Percentiles rank a stretch among this genome's conserved stretches.
These are phyloP conservation scores for Entonaema liquescens DNA, from an alignment of 495 filamentous ascomycete genomes.

Conservation along the genomic window DNA sequence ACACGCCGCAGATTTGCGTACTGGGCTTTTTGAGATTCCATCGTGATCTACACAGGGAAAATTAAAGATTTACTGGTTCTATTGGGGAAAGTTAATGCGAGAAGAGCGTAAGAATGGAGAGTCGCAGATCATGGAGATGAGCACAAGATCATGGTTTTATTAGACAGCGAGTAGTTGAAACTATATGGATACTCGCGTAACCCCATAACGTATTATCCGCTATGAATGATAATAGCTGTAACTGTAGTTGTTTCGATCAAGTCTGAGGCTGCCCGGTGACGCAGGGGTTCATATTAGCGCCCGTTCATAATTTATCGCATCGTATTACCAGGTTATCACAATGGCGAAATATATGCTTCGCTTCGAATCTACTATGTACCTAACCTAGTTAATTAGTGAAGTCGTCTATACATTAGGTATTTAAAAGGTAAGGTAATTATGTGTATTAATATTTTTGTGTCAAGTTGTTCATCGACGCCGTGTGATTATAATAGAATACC, in stretches of 20 bases:
- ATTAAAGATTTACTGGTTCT: neutral
- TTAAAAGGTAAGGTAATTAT: no score
- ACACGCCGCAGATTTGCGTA: constrained; percentile 44
- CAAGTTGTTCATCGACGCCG: no score
- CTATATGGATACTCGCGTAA: neutral
- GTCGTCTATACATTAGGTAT: no score
- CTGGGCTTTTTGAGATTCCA: constrained; percentile 48
- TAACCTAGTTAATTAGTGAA: no score
- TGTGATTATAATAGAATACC: no score
- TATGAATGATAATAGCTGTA: constrained; percentile 11
- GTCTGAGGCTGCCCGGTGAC: constrained; percentile 20
- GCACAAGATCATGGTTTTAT: constrained; percentile 19
- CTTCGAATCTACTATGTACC: no score
- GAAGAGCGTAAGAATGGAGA: constrained; percentile 17
- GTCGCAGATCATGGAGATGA: constrained; percentile 29
- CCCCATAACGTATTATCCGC: constrained; percentile 4
- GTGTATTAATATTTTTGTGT: no score
- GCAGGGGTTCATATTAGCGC: constrained; percentile 23
- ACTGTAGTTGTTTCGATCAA: constrained; percentile 36
- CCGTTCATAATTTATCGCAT: neutral
- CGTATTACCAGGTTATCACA: neutral
- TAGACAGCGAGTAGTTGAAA: neutral
- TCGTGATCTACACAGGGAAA: constrained; percentile 39
- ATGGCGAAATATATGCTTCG: neutral
- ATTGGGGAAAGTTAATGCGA: neutral